Conservation (phyloP, 257 asterid genomes). For the Solanum phureja region DNA sequence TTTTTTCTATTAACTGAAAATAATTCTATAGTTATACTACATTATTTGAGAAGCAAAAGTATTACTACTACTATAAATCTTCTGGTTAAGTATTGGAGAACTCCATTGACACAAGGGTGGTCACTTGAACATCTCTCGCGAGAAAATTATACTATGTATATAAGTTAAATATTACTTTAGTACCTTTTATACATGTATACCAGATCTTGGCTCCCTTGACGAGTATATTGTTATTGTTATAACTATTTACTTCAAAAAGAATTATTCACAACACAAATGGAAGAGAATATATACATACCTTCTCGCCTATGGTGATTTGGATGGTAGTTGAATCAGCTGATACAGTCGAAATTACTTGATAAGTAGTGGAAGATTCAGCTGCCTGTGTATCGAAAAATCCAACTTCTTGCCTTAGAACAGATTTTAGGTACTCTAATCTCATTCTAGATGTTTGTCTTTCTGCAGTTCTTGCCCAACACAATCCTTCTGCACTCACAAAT, state of each 20-base stretch:
- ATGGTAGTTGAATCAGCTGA: constrained; percentile 59
- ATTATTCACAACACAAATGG: background rate
- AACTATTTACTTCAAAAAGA: background rate
- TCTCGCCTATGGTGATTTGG: constrained; percentile 69
- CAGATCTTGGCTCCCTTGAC: background rate
- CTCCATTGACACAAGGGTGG: background rate
- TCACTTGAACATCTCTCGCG: background rate
- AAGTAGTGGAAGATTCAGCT: constrained; percentile 63
- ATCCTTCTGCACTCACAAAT: constrained; percentile 43
- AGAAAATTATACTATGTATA: background rate
- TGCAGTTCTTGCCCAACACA: constrained; percentile 92
- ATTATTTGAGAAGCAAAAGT: no score
- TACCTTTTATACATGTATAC: background rate
- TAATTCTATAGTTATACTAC: no score
- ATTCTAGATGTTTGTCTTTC: constrained; percentile 79
- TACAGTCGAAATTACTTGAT: constrained; percentile 59
- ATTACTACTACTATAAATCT: background rate
- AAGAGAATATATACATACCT: constrained; percentile 24
- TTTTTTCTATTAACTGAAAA: no score
- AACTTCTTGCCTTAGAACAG: constrained; percentile 71
- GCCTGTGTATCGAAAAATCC: constrained; percentile 76
- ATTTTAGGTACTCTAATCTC: constrained; percentile 82
- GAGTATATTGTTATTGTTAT: background rate
- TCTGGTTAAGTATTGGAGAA: background rate
- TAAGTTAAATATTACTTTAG: background rate